phyloP scores from a whole-genome alignment of 306 rosid genomes.

The Astragalus membranaceus region DNA sequence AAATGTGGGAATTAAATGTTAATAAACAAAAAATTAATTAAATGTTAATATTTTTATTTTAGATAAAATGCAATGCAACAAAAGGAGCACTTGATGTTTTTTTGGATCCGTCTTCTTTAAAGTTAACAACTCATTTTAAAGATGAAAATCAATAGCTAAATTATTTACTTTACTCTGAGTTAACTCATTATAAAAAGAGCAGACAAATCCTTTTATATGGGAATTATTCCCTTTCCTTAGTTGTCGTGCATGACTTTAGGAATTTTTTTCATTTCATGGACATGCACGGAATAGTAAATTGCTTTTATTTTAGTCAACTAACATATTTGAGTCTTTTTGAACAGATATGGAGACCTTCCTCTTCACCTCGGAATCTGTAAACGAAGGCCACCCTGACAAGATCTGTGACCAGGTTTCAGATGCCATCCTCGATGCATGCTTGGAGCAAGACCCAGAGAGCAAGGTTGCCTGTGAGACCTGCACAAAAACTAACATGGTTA shows the following conservation, averaged over 20 bases:
- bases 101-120: background rate
- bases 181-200: no score
- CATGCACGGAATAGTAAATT: background rate
- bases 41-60: background rate
- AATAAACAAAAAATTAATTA: background rate
- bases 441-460: conserved; percentile 69
- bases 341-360: conserved; percentile 66
- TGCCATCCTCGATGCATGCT: conserved; percentile 72
- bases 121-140: no score
- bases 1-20: background rate
- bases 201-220: background rate
- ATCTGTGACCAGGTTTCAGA: conserved; percentile 79
- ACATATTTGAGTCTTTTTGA: background rate
- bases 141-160: no score
- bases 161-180: no score
- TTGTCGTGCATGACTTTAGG: background rate
- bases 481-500: conserved; percentile 85
- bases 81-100: background rate
- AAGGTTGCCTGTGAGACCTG: conserved; percentile 89
- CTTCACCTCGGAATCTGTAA: conserved; percentile 79
- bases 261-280: background rate
- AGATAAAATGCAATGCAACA: background rate
- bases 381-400: conserved; percentile 84
- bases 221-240: background rate
- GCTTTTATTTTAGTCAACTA: background rate